These are phyloP conservation scores for Termitomyces bulborhizus DNA, from an alignment of 768 basidiomycete species.

Conservation along the genomic window DNA sequence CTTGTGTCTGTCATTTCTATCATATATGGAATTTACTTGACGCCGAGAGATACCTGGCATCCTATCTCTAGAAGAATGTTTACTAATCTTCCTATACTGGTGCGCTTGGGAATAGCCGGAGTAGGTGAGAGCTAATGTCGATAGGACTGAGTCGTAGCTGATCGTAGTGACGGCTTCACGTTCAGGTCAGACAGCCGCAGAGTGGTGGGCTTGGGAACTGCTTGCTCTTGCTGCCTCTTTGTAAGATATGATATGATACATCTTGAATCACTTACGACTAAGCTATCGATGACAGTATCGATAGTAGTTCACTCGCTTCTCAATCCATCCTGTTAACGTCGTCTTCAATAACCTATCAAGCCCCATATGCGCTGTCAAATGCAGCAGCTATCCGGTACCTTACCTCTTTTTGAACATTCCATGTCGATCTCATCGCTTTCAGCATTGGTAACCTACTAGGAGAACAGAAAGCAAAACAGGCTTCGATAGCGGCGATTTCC, in stretches of 20 bases:
- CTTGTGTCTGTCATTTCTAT: conserved; percentile 61
- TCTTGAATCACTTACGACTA: neutral
- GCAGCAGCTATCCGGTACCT: conserved; percentile 77
- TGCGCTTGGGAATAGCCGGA: conserved; percentile 74
- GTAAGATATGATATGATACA: conserved; percentile 22
- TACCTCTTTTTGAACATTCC: neutral
- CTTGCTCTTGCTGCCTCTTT: conserved; percentile 49
- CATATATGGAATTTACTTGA: conserved; percentile 55
- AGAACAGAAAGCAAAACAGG: conserved; percentile 2
- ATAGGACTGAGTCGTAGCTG: neutral
- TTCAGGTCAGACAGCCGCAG: conserved; percentile 71
- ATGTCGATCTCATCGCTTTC: neutral
- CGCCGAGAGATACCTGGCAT: conserved; percentile 73
- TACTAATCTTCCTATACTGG: conserved; percentile 55
- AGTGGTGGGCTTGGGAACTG: conserved; percentile 98
- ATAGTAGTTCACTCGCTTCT: conserved; percentile 73
- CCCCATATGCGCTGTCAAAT: conserved; percentile 72
- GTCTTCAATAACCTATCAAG: conserved; percentile 71
- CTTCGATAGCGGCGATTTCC: conserved; percentile 30
- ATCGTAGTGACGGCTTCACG: neutral
- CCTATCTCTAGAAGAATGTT: conserved; percentile 62
- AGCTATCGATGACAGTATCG: conserved; percentile 41
- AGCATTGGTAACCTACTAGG: conserved; percentile 12
- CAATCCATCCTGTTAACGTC: conserved; percentile 82
- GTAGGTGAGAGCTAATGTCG: conserved; percentile 36